Evolutionary conservation across 2,329 filamentous ascomycete genomes (phyloP).

Genomic region (Hawksworthiomyces lignivorus): DNA sequence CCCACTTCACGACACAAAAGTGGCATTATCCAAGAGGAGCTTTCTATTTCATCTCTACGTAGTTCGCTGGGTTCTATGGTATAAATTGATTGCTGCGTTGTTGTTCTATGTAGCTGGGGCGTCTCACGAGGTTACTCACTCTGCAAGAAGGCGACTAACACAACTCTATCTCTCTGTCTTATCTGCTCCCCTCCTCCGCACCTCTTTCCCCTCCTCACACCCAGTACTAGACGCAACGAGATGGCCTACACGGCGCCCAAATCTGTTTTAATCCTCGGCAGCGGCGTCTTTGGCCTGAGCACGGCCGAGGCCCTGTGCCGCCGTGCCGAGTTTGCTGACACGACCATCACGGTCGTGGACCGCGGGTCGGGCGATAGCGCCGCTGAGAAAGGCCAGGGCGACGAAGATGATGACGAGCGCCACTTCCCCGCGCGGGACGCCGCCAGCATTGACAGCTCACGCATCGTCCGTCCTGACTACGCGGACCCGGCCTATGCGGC

Average conservation of each 20-base stretch:
- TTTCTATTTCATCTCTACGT: too few relatives aligned
- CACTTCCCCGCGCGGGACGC: conserved; percentile 55
- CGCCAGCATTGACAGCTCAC: conserved; percentile 55
- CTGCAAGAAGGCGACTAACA: too few relatives aligned
- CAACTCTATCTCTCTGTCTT: too few relatives aligned
- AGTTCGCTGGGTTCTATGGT: too few relatives aligned
- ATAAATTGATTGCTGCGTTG: too few relatives aligned
- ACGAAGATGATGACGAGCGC: conserved; percentile 11
- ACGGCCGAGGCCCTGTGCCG: conserved; percentile 61
- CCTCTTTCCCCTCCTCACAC: too few relatives aligned
- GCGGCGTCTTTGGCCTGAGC: conserved; percentile 55
- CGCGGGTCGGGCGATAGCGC: conserved; percentile 29
- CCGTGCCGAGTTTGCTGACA: conserved; percentile 46
- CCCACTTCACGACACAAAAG: too few relatives aligned
- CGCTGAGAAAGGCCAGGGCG: not conserved
- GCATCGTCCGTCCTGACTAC: conserved; percentile 69
- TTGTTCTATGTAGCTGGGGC: too few relatives aligned
- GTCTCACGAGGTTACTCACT: too few relatives aligned
- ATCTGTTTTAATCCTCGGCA: conserved; percentile 60
- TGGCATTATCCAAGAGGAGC: too few relatives aligned
- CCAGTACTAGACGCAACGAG: too few relatives aligned
- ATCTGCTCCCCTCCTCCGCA: too few relatives aligned
- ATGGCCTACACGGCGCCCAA: conserved; percentile 28
- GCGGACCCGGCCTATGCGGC: conserved; percentile 67
- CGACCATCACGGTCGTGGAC: conserved; percentile 53